Evolutionary conservation across 495 filamentous ascomycete genomes (phyloP), one percentile per base, ranked within the genome.

Genomic region (Hypoxylon intermedium): DNA sequence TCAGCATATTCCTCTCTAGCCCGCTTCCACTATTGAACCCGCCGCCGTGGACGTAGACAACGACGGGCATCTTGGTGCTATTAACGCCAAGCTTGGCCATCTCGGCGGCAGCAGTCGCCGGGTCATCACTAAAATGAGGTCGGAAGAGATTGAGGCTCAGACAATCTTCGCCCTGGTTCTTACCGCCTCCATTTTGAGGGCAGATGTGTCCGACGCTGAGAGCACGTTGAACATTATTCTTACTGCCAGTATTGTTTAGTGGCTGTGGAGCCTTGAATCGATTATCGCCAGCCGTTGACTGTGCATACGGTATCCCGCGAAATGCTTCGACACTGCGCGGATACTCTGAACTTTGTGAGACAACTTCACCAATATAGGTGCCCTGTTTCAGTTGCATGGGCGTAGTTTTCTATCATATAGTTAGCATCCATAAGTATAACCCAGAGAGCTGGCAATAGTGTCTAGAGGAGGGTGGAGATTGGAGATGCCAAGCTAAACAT

Each of bases 241-340:
- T 12, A 1, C 53, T 43, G 50, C 23, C 71, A 52, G 16, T 69
- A 42, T 47, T 56, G 23, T 64, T 70, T 62, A 76, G 53, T 19
- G 60, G 69, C 58, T 75, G 77, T 3, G 85, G 79, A 16, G 79
- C 80, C 30, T 70, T 76, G 69, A 87, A 87, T 41, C 85, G 79
- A 58, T 81, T 77, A 21, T 83, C 67, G 12, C 83, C 84, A 20
- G 70, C 72, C 0, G 85, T 83, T 0, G 79, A 74, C 45, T 82
- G 70, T 1, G 81, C 85, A 60, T 83, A 89, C 1, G 83, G 86
- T 52, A 89, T 77, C 12, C 85, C 85, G n/a, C 80, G 70, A 58
- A 83, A 89, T 6, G 63, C 79, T 38, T 89, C 82, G 18, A 87
- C 55, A 7, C 75, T 58, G 50, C 78, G 76, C 1, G 83, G 78